Percentiles rank a stretch among this genome's conserved stretches.
Conservation (phyloP, 1,139 yeast genomes). For the Suhomyces choctaworum region DNA sequence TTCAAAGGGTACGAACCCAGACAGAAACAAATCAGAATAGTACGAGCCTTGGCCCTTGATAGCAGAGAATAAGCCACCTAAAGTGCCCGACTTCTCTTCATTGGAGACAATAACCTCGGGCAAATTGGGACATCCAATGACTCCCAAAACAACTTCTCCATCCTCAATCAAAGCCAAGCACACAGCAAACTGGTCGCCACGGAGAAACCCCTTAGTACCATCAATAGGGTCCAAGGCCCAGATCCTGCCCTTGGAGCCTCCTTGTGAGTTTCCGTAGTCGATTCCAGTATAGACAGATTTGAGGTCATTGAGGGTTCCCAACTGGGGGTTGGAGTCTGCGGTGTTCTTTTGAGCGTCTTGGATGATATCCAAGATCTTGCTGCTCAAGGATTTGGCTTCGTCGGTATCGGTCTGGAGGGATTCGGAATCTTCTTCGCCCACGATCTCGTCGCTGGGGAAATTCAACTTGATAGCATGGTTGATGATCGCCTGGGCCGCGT, state of each 20-base stretch:
- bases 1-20: constrained; percentile 36
- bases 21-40: constrained; percentile 47
- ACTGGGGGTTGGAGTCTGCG: constrained; percentile 22
- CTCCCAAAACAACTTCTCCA: constrained; percentile 84
- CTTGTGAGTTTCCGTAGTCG: constrained; percentile 75
- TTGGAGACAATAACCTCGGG: constrained; percentile 51
- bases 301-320: constrained; percentile 47
- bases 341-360: constrained; percentile 42
- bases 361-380: constrained; percentile 53
- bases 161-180: constrained; percentile 87
- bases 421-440: constrained; percentile 91
- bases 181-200: constrained; percentile 97
- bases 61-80: constrained; percentile 78
- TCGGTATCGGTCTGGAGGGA: constrained; percentile 53
- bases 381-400: constrained; percentile 32
- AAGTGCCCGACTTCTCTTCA: constrained; percentile 36
- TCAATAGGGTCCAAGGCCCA: constrained; percentile 99
- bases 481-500: constrained; percentile 92
- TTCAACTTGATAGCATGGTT: constrained; percentile 76
- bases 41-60: constrained; percentile 72
- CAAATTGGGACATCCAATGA: constrained; percentile 94
- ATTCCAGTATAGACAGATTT: constrained; percentile 62
- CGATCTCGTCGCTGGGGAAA: constrained; percentile 83
- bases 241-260: constrained; percentile 76
- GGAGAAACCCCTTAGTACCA: constrained; percentile 93